Conservation (phyloP, 2,329 filamentous ascomycete species). For the Emmonsia crescens region DNA sequence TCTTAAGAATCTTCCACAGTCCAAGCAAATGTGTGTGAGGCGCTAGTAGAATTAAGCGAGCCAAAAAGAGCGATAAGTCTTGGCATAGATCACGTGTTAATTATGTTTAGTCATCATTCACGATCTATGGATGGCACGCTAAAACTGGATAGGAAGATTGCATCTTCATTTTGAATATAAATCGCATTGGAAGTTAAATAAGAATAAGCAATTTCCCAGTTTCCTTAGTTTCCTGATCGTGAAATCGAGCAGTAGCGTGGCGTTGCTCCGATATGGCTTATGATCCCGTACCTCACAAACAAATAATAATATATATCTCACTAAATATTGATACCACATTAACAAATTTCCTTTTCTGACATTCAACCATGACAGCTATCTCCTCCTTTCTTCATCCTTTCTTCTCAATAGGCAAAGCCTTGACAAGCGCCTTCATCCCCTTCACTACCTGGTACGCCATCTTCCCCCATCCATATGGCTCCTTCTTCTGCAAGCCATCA, state of each 20-base stretch:
- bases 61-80: constrained; percentile 8
- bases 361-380: not conserved
- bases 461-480: constrained; percentile 12
- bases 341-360: not conserved
- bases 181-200: too few relatives aligned
- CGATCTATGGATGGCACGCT: too few relatives aligned
- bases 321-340: not conserved
- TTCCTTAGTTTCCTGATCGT: not conserved
- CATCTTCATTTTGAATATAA: too few relatives aligned
- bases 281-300: not conserved
- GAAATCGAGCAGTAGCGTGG: not conserved
- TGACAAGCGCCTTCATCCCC: constrained; percentile 10
- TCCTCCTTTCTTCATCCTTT: not conserved
- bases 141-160: too few relatives aligned
- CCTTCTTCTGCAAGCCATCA: not conserved
- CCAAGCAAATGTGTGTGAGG: constrained; percentile 31
- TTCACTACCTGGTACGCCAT: constrained; percentile 11
- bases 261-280: not conserved
- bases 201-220: too few relatives aligned
- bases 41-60: constrained; percentile 33
- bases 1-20: constrained; percentile 10
- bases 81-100: constrained; percentile 14
- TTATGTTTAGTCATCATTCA: not conserved
- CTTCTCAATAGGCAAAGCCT: constrained; percentile 7
- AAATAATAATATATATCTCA: not conserved